Evolutionary conservation across 2,329 filamentous ascomycete species (phyloP), one percentile per base, ranked within the genome.

Genomic region (Paramyrothecium sp.): DNA sequence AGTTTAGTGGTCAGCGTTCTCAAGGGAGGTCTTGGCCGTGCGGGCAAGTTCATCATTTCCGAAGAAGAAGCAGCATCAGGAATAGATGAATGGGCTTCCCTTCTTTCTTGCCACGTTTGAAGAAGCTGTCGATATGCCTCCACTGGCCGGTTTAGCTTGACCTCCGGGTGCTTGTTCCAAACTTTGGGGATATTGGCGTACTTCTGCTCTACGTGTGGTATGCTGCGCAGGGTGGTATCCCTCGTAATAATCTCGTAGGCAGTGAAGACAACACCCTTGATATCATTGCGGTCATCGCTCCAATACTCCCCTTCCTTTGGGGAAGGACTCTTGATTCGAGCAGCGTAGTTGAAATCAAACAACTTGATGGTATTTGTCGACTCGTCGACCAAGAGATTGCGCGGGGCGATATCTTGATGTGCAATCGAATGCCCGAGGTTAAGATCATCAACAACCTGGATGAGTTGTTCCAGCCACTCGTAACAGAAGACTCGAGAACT

Each of bases 401-500:
- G 67, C 11, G 71, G 63, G 11, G 70, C 69, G 41, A 78, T 67
- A 38, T 77, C 74, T 56, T 75, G 69, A 56, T 78, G 76, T 16
- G 65, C 56, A 48, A 78, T 71, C 23, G 72, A 69, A 21, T 69
- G 58, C 21, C 60, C 50, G 7, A 76, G 63, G 48, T 78, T 77
- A 20, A 78, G 61, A 38, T 71, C 65, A 2, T 66, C 65, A 3
- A 64, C 56, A 2, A 73, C 67, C 0, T 64, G 10, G 1, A 69
- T 69, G 1, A 78, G 69, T 56, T 78, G 74, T 16, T 65, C 57
- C 0, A 76, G 60, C 69, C 72, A 76, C 53, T 68, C 48, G 0
- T 77, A 61, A 59, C 66, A 69, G 54, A 77, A 78, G 1, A 65
- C 54, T 11, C 69, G 64, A 0, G 63, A 65, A 38, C 34, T 64